Base-by-base conservation (phyloP, 1,284 basidiomycete species). In the Pseudomicrostroma phylloplanum region DNA sequence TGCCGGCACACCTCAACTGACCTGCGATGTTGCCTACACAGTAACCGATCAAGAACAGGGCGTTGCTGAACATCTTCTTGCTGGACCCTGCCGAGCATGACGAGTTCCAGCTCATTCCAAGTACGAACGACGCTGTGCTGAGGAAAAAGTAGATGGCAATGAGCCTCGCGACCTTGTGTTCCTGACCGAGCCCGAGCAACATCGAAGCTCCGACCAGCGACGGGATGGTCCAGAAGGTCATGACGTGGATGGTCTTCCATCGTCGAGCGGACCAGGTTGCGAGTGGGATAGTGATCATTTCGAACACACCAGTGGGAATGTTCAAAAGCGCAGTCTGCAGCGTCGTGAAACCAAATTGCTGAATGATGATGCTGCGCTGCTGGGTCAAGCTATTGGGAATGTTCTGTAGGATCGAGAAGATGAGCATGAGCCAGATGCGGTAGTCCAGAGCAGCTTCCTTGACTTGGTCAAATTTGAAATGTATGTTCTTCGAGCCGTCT, bases 401-500 rank as follows among this genome's bases (percentile, higher is more conserved):
- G 60, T 73, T 71, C 36, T 67, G 65, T 1, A 67, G 61, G 48
- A 57, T 59, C 36, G 71, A 67, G 15, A 46, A 62, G 3, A 71
- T n/a, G 57, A 72, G 68, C 55, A 74, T 67, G 26, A 74, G 51
- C 40, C 57, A 82, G 4, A 78, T 76, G 56, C 80, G 81, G 0
- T 81, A 78, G 64, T 86, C 85, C n/a, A 63, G 72, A 39, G 85
- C 57, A 1, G 82, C 84, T 68, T 86, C 85, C 53, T 73, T 79
- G 43, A 79, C 78, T 80, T 83, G 83, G 57, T 83, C 78, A 73
- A 66, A 74, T 79, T 86, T 86, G 77, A 84, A 85, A 57, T 81
- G 79, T 64, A 80, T 82, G 72, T 85, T 85, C 73, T 85, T 83
- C 39, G 85, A 82, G 12, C 84, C 84, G 0, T 80, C 81, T 70